Base-by-base conservation (phyloP, 768 basidiomycete genomes). In the Amanita fuliginea region DNA sequence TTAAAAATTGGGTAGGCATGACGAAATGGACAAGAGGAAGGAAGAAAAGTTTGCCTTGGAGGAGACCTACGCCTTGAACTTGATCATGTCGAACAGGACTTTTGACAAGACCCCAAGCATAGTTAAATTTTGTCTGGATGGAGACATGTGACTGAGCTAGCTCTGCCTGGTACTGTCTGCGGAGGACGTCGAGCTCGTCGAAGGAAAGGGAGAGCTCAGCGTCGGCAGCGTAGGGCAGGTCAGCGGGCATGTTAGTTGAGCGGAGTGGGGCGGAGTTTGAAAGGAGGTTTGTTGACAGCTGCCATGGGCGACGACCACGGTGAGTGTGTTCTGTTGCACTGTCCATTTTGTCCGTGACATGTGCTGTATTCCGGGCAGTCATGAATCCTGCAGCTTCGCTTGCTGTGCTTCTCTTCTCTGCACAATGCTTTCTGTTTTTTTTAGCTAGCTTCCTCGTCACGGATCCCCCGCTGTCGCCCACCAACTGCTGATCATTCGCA, bases 121-220 rank as follows among this genome's bases (percentile, higher is more conserved):
- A 94, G 70, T 98, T 98, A 73, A 99, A 99, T 64, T 91, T 94
- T 35, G 93, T 95, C 68, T 99, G 96, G 6, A 84, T 77, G 8
- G 90, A 91, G 51, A 96, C 77, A 64, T 95, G 92, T 44, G 80
- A 75, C 55, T 91, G 83, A 0, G 77, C 71, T 16, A 80, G 70
- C 63, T 99, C 95, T 64, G 83, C 91, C 73, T 90, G 78, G 67
- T 95, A 94, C 61, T 98, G 94, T 51, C 75, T 59, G 51, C 83
- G 72, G 37, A 97, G 71, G 3, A 97, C 92, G 68, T 92, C 85
- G 24, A 96, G 75, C 66, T 97, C 93, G 57, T 95, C 93, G 62
- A 78, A 92, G 1, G 84, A 78, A 13, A 96, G 72, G 3, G 91
- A 89, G 45, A 88, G 77, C 62, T 95, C 82, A 2, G 92, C 94